Evolutionary conservation across 2,329 filamentous ascomycete genomes (phyloP).

Genomic region (Drechslerella dactyloides): DNA sequence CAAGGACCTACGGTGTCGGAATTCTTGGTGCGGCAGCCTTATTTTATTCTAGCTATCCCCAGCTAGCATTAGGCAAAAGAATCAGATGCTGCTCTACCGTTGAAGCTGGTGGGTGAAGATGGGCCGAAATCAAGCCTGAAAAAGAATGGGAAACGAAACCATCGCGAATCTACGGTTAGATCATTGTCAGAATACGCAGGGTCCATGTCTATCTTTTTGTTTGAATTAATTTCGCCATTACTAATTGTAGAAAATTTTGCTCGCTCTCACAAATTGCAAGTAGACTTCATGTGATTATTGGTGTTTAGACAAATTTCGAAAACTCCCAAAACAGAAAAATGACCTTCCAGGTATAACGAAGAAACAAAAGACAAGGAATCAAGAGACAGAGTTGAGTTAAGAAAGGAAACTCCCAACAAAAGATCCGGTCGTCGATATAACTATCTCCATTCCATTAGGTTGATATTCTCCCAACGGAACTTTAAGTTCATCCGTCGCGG

Average conservation of each 20-base stretch:
- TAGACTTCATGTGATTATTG: slow-evolving; percentile 24
- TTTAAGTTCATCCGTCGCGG: slow-evolving; percentile 17
- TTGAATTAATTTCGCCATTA: not conserved
- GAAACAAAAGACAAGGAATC: slow-evolving; percentile 27
- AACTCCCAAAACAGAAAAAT: slow-evolving; percentile 27
- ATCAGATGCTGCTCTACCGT: not conserved
- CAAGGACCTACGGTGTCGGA: slow-evolving; percentile 8
- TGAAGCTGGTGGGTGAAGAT: not conserved
- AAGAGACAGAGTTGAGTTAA: slow-evolving; percentile 22
- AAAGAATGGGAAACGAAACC: not conserved
- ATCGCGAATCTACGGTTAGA: slow-evolving; percentile 5
- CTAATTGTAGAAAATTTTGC: not conserved
- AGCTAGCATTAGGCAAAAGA: not conserved
- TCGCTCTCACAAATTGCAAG: not conserved
- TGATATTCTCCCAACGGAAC: slow-evolving; percentile 11
- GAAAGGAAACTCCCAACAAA: slow-evolving; percentile 39
- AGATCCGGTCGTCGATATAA: slow-evolving; percentile 19
- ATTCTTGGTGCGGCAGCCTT: slow-evolving; percentile 2
- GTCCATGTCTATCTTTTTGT: not conserved
- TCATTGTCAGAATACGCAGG: not conserved
- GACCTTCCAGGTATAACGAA: slow-evolving; percentile 25
- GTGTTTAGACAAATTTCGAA: slow-evolving; percentile 2
- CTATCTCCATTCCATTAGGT: slow-evolving; percentile 8
- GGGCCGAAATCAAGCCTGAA: not conserved
- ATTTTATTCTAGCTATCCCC: not conserved